Percentiles rank a stretch among this genome's conserved stretches.
Conservation (phyloP, 164 flowering plant species). For the Amborella trichopoda region DNA sequence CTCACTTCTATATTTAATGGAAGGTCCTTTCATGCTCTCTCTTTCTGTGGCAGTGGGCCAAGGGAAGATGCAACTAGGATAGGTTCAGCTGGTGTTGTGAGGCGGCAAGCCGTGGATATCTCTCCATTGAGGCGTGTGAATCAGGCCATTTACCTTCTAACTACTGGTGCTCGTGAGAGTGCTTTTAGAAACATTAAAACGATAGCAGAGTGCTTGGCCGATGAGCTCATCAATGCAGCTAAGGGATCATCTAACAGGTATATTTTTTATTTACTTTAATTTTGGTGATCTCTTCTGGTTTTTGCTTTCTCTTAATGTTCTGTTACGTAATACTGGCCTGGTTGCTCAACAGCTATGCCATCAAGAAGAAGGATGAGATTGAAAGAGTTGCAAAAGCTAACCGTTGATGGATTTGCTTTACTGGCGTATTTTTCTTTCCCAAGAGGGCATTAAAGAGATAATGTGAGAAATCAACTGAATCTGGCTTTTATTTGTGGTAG, state of each 20-base stretch:
- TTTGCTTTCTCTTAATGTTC: not conserved
- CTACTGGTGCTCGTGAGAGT: slow-evolving; percentile 24
- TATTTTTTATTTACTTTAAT: not conserved
- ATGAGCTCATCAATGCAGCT: slow-evolving; percentile 24
- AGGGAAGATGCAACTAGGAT: slow-evolving; percentile 24
- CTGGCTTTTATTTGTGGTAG: no score
- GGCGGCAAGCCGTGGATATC: slow-evolving; percentile 24
- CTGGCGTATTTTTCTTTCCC: no score
- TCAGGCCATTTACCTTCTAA: slow-evolving; percentile 20
- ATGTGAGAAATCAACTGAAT: no score
- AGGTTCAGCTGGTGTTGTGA: slow-evolving; percentile 25
- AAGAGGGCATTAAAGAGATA: no score
- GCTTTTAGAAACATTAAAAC: slow-evolving; percentile 24
- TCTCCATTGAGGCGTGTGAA: slow-evolving; percentile 23
- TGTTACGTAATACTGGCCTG: not conserved
- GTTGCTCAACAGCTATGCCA: slow-evolving; percentile 15
- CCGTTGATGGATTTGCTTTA: slow-evolving; percentile 8
- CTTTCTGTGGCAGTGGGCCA: slow-evolving; percentile 20
- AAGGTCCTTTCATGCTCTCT: no score
- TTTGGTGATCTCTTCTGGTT: not conserved
- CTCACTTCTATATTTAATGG: no score
- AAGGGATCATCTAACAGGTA: slow-evolving; percentile 22
- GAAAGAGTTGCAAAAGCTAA: slow-evolving; percentile 26
- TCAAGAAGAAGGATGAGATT: slow-evolving; percentile 22
- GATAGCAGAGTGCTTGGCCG: slow-evolving; percentile 23